Evolutionary conservation across 139 green algal genomes (phyloP).

Genomic region (Picochlorum sp.): DNA sequence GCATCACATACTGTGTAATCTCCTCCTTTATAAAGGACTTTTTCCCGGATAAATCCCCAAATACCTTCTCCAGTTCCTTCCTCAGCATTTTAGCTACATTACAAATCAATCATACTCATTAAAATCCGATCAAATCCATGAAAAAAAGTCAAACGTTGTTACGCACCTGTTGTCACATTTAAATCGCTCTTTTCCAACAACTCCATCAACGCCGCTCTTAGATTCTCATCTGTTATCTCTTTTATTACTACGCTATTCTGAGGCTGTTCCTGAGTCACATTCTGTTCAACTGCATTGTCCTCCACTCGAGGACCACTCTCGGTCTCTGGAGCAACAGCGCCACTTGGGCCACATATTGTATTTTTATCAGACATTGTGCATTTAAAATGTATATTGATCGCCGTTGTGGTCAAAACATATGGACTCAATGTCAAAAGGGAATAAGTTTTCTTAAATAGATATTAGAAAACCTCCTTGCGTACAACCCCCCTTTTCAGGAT

Average conservation of each 20-base stretch:
- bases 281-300: not conserved
- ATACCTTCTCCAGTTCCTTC: slow-evolving; percentile 54
- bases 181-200: slow-evolving; percentile 4
- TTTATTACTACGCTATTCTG: not conserved
- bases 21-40: slow-evolving; percentile 39
- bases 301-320: no score
- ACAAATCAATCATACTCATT: not conserved
- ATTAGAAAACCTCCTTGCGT: no score
- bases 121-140: no score
- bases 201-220: not conserved
- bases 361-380: no score
- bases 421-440: no score
- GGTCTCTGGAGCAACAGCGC: no score
- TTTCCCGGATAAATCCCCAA: slow-evolving; percentile 40
- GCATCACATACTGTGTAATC: not conserved
- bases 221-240: not conserved
- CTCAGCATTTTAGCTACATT: slow-evolving; percentile 50
- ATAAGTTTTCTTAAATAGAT: no score
- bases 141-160: not conserved
- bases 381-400: no score
- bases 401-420: no score
- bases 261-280: not conserved
- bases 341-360: no score
- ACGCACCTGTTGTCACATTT: slow-evolving; percentile 13
- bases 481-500: no score